Percentiles rank a stretch among this genome's conserved stretches.
Conservation (phyloP, 768 basidiomycete genomes). For the Leccinum olivaceopallidum region DNA sequence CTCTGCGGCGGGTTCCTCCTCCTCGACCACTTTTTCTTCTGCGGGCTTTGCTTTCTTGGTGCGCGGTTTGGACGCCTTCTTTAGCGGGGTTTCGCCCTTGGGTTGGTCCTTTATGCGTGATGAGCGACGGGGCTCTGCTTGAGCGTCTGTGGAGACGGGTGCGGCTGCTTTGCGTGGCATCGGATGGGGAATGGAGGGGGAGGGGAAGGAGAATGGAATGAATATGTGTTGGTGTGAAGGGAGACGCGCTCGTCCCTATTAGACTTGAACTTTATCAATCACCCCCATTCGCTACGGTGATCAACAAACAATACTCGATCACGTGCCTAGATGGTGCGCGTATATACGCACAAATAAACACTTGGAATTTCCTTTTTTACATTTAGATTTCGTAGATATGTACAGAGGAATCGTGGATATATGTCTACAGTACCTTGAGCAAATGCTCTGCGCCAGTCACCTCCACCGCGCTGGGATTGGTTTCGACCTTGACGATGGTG, state of each 20-base stretch:
- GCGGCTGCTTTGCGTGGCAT: conserved; percentile 77
- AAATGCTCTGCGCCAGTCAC: conserved; percentile 17
- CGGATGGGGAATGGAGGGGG: not conserved
- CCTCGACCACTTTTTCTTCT: conserved; percentile 47
- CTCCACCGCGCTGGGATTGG: conserved; percentile 1
- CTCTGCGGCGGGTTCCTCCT: conserved; percentile 33
- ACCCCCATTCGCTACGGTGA: conserved; percentile 16
- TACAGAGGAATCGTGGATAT: not conserved
- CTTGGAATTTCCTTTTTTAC: not conserved
- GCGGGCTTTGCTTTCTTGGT: conserved; percentile 43
- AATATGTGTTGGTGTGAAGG: conserved; percentile 14
- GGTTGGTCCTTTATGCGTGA: conserved; percentile 73
- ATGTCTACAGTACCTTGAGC: conserved; percentile 15
- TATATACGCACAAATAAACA: conserved; percentile 32
- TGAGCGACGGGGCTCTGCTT: conserved; percentile 65
- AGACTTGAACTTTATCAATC: conserved; percentile 35
- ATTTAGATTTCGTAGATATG: too few relatives aligned
- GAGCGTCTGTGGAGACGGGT: conserved; percentile 36
- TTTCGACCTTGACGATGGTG: conserved; percentile 13
- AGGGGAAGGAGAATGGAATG: conserved; percentile 8
- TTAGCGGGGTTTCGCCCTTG: conserved; percentile 48
- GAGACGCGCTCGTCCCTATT: conserved; percentile 36
- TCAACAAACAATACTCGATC: conserved; percentile 38
- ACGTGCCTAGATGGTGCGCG: conserved; percentile 32
- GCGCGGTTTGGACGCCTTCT: conserved; percentile 69